phyloP scores from a whole-genome alignment of 1,139 yeast genomes.

The Scheffersomyces lignicola region DNA sequence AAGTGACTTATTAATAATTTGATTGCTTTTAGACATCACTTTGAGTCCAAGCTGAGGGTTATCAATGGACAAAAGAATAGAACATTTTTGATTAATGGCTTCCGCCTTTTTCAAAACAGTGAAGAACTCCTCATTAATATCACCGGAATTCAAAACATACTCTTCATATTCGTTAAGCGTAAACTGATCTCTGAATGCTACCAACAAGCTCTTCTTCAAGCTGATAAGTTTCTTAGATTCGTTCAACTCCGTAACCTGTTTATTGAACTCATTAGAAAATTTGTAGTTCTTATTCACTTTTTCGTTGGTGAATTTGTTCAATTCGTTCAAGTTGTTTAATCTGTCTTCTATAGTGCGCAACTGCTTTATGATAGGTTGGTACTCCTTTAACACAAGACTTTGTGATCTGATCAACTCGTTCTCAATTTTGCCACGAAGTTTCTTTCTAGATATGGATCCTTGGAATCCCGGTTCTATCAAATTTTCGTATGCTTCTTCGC shows the following conservation, averaged over 20 bases:
- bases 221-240: slow-evolving; percentile 41
- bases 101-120: slow-evolving; percentile 60
- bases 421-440: slow-evolving; percentile 68
- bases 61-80: slow-evolving; percentile 64
- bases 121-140: slow-evolving; percentile 61
- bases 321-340: slow-evolving; percentile 39
- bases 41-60: slow-evolving; percentile 71
- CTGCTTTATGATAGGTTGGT: slow-evolving; percentile 53
- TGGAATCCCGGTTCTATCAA: slow-evolving; percentile 53
- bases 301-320: slow-evolving; percentile 32
- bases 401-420: slow-evolving; percentile 68
- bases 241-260: slow-evolving; percentile 41
- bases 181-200: slow-evolving; percentile 62
- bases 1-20: slow-evolving; percentile 51
- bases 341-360: slow-evolving; percentile 43
- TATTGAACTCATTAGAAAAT: slow-evolving; percentile 25
- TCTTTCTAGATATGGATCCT: slow-evolving; percentile 60
- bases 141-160: slow-evolving; percentile 45
- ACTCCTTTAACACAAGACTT: slow-evolving; percentile 57
- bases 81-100: slow-evolving; percentile 64
- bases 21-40: slow-evolving; percentile 62
- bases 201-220: slow-evolving; percentile 56
- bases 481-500: slow-evolving; percentile 29
- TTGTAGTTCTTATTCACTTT: slow-evolving; percentile 30
- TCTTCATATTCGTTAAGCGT: slow-evolving; percentile 74